These are phyloP conservation scores for Apophysomyces variabilis DNA, from an alignment of 371 early-diverging fungal genomes.

Conservation along the genomic window DNA sequence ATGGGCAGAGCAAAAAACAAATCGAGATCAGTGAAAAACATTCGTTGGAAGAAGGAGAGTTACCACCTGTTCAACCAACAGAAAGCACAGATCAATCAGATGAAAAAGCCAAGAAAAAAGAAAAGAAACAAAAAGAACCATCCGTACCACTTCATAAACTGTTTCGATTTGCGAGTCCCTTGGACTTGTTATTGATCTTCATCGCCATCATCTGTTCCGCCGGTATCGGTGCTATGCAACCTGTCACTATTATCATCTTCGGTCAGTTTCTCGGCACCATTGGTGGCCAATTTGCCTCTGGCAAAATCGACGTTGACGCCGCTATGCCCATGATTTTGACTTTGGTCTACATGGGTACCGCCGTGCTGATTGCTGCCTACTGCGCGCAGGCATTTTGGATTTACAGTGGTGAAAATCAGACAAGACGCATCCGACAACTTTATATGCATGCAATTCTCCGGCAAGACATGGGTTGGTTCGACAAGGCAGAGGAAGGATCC, in stretches of 20 bases:
- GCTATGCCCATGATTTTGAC: slow-evolving; percentile 25
- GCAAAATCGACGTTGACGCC: slow-evolving; percentile 1
- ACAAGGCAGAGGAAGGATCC: slow-evolving; percentile 65
- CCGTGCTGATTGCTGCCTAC: slow-evolving; percentile 31
- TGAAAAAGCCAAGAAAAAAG: slow-evolving; percentile 40
- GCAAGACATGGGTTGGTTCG: slow-evolving; percentile 91
- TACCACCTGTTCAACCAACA: background rate
- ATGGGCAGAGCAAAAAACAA: slow-evolving; percentile 7
- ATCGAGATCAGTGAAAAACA: background rate
- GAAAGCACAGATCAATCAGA: slow-evolving; percentile 8
- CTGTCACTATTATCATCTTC: slow-evolving; percentile 32
- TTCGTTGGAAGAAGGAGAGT: background rate
- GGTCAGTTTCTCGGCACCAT: slow-evolving; percentile 25
- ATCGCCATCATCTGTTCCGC: slow-evolving; percentile 25
- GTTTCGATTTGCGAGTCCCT: slow-evolving; percentile 69
- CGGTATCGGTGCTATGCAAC: slow-evolving; percentile 35
- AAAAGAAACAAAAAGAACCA: slow-evolving; percentile 37
- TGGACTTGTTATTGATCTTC: slow-evolving; percentile 63
- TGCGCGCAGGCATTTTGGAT: slow-evolving; percentile 35
- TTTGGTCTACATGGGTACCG: slow-evolving; percentile 37
- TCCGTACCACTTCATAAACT: slow-evolving; percentile 58
- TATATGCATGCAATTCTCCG: slow-evolving; percentile 77
- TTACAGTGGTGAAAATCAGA: slow-evolving; percentile 42
- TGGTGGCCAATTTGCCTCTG: background rate
- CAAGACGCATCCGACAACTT: slow-evolving; percentile 61